phyloP scores from a whole-genome alignment of 2,329 filamentous ascomycete species.

The Zasmidium citrigriseum region DNA sequence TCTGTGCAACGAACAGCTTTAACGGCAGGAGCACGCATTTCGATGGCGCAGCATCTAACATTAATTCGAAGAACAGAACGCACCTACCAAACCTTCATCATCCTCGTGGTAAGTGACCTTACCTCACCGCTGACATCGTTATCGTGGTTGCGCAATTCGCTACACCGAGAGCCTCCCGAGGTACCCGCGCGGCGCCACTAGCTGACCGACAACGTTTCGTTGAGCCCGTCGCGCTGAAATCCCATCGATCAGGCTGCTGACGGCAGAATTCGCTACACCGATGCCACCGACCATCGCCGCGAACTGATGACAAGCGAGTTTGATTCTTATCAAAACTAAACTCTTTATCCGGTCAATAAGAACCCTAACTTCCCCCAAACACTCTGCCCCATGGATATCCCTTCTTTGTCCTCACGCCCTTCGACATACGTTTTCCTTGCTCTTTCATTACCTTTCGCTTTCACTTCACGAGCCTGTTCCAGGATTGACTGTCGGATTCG shows the following conservation, averaged over 20 bases:
- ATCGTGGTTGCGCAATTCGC: background rate
- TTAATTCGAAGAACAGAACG: background rate
- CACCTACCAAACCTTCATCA: too few relatives aligned
- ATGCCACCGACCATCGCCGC: background rate
- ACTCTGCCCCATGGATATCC: too few relatives aligned
- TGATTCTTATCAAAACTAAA: too few relatives aligned
- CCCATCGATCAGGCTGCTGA: background rate
- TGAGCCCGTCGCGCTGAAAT: background rate
- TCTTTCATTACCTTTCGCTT: too few relatives aligned
- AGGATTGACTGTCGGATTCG: too few relatives aligned
- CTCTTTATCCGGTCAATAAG: too few relatives aligned
- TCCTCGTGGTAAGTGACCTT: too few relatives aligned
- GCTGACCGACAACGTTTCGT: background rate
- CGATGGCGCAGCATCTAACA: background rate
- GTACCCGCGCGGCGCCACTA: background rate
- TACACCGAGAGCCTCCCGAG: background rate
- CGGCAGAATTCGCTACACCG: background rate
- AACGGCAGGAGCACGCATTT: background rate
- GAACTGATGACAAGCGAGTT: too few relatives aligned
- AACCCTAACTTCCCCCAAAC: too few relatives aligned
- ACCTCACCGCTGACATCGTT: background rate
- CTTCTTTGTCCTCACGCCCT: too few relatives aligned
- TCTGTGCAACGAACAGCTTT: background rate
- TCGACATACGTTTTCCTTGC: too few relatives aligned
- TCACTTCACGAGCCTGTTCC: too few relatives aligned